Evolutionary conservation across 2,329 filamentous ascomycete species (phyloP).

Genomic region (Paecilomyces fulvus): DNA sequence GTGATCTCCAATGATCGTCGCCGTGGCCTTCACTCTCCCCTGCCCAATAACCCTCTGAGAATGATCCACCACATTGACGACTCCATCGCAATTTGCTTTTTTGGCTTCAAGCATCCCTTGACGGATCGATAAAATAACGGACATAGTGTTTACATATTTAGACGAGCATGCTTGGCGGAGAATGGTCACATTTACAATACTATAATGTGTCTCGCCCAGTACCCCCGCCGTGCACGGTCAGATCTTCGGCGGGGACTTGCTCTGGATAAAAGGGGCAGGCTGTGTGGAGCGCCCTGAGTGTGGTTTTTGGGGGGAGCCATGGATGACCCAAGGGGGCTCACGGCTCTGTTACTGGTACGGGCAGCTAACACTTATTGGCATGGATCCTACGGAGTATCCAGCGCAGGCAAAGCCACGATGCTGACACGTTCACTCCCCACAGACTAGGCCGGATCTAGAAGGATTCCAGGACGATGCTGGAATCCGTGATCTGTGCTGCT

Average conservation of each 20-base stretch:
- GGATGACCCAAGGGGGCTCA: background rate
- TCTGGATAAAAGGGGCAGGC: background rate
- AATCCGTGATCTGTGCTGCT: background rate
- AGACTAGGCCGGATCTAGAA: background rate
- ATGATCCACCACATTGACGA: background rate
- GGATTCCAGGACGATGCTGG: background rate
- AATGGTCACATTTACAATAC: background rate
- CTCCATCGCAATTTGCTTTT: background rate
- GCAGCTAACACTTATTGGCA: background rate
- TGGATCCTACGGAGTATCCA: background rate
- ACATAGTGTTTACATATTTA: background rate
- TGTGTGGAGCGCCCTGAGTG: background rate
- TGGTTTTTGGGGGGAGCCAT: background rate
- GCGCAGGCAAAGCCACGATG: conserved; percentile 1
- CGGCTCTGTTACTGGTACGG: background rate
- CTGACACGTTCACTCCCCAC: conserved; percentile 1
- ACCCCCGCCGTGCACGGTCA: background rate
- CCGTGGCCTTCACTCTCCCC: background rate
- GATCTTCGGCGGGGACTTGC: background rate
- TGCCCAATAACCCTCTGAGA: background rate
- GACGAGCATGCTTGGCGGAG: background rate
- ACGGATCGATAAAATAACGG: background rate
- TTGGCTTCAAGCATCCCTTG: background rate
- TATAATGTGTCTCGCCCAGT: background rate
- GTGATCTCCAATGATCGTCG: background rate